A percentile compares a stretch with the other conserved stretches of the same genome.
Conservation (phyloP, 1,284 basidiomycete species). For the Sphagnurus paluster region DNA sequence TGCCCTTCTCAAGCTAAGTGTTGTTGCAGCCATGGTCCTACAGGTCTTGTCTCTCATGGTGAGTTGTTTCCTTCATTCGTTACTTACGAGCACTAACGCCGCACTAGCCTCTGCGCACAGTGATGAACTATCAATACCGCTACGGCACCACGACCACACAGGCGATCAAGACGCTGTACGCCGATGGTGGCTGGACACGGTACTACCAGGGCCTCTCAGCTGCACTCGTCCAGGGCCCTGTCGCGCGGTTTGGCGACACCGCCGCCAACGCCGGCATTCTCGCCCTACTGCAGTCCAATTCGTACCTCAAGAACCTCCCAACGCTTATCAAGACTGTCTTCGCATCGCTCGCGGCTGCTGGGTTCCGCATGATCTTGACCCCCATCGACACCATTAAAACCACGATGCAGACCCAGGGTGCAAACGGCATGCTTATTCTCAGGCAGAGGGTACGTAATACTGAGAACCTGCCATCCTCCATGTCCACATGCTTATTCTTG, state of each 20-base stretch:
- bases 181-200: slow-evolving; percentile 76
- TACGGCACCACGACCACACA: slow-evolving; percentile 75
- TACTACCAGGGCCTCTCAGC: slow-evolving; percentile 84
- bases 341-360: slow-evolving; percentile 68
- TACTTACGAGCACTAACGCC: not conserved
- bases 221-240: slow-evolving; percentile 79
- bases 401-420: slow-evolving; percentile 87
- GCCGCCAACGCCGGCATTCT: slow-evolving; percentile 83
- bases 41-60: slow-evolving; percentile 87
- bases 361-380: slow-evolving; percentile 82
- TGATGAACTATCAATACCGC: slow-evolving; percentile 92
- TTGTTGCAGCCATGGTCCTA: slow-evolving; percentile 73
- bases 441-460: slow-evolving; percentile 51
- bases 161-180: slow-evolving; percentile 67
- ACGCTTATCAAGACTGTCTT: slow-evolving; percentile 68
- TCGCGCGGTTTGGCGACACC: slow-evolving; percentile 86
- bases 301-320: slow-evolving; percentile 65
- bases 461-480: too few species aligned
- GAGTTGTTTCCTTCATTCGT: slow-evolving; percentile 17
- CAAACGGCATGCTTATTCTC: slow-evolving; percentile 63
- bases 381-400: slow-evolving; percentile 92
- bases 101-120: slow-evolving; percentile 68
- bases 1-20: not conserved
- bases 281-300: slow-evolving; percentile 70
- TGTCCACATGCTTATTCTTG: not conserved